Evolutionary conservation across 1,284 basidiomycete species (phyloP), one percentile per base, ranked within the genome.

Genomic region (Bondarzewia mesenterica): DNA sequence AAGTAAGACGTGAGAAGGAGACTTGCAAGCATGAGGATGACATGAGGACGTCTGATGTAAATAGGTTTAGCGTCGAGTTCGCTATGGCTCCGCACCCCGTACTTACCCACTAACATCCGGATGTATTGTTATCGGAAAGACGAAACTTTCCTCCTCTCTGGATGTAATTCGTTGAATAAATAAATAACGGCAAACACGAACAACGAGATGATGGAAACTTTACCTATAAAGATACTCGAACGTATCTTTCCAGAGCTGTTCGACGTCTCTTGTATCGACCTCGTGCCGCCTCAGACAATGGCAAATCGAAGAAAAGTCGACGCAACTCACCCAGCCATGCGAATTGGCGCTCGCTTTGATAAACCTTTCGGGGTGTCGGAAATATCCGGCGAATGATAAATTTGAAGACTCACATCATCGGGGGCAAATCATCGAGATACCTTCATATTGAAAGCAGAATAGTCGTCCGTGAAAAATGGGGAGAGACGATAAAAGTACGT

Each of bases 91-190:
- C 3, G 44, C 15, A 25, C 21, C 26, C 12, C 3, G 15, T 15
- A 42, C 74, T 60, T 59, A 80, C 75, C 82, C 82, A 57, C 80
- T 82, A n/a, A 86, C 84, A 53, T 89, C 86, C 0, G 85, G 86
- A 57, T 87, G 85, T 26, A 89, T 84, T 0, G 86, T 88, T 51
- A 88, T 77, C 0, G 85, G 84, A 56, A 88, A 85, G 20, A 84
- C 75, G 56, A 88, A 89, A 57, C 81, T 76, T 54, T 84, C 77
- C 56, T 85, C 78, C 53, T 85, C 81, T 45, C 79, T 80, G 50
- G 3, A 26, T n/a, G 44, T 41, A 18, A 42, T 27, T 50, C n/a
- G n/a, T n/a, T n/a, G n/a, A n/a, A n/a, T n/a, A n/a, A n/a, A n/a
- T n/a, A n/a, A n/a, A n/a, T n/a, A n/a, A n/a, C n/a, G n/a, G n/a